phyloP scores from a whole-genome alignment of 345 rosid species.

The Litchi chinensis region DNA sequence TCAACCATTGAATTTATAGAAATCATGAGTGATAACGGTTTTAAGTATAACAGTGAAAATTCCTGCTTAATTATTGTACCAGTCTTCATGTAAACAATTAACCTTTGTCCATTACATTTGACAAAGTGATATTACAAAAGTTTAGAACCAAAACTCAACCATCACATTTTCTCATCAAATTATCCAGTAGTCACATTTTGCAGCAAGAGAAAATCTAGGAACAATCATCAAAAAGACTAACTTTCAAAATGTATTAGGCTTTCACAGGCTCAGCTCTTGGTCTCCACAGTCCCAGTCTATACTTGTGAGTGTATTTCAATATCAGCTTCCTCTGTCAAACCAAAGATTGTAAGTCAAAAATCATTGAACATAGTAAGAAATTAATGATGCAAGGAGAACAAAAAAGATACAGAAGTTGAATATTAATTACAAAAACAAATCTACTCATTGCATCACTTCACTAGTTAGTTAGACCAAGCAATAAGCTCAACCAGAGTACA shows the following conservation, averaged over 20 bases:
- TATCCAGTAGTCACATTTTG: not conserved
- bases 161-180: not conserved
- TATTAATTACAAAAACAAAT: not conserved
- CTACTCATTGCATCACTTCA: not conserved
- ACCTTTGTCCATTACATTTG: not conserved
- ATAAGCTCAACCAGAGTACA: not conserved
- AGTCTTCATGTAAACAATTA: not conserved
- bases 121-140: not conserved
- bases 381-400: not conserved
- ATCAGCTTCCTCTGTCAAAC: conserved; percentile 85
- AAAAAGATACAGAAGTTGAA: not conserved
- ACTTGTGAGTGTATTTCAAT: conserved; percentile 68
- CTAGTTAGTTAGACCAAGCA: not conserved
- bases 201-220: not conserved
- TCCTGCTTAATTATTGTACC: not conserved
- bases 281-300: conserved; percentile 79
- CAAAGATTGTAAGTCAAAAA: conserved; percentile 2
- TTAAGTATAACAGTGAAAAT: not conserved
- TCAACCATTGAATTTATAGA: not conserved
- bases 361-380: not conserved
- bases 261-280: conserved; percentile 58
- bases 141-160: not conserved
- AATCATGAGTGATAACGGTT: not conserved
- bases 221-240: conserved; percentile 12
- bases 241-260: conserved; percentile 25